Percentiles rank a stretch among this genome's conserved stretches.
Evolutionary conservation across 2,329 filamentous ascomycete genomes (phyloP).

Genomic region (Triangularia verruculosa): DNA sequence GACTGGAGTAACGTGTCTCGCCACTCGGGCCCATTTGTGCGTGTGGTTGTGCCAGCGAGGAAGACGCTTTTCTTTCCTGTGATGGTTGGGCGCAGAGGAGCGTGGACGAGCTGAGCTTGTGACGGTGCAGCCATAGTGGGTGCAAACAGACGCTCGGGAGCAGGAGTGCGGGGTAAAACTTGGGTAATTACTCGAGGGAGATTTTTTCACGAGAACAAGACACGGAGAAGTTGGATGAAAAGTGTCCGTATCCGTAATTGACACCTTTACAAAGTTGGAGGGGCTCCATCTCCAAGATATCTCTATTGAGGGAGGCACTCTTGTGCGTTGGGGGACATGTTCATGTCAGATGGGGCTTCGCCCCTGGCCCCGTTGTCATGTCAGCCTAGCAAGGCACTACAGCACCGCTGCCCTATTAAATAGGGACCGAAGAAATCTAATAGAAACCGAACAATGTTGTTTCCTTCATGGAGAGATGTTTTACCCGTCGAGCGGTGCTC

Average conservation of each 20-base stretch:
- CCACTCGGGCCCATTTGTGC: constrained; percentile 46
- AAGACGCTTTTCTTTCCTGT: constrained; percentile 44
- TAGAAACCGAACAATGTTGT: background rate
- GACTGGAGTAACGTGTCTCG: constrained; percentile 42
- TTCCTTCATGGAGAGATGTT: background rate
- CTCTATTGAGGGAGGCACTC: background rate
- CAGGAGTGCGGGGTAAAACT: background rate
- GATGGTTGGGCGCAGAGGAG: constrained; percentile 15
- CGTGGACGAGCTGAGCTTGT: constrained; percentile 19
- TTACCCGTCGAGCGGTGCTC: background rate
- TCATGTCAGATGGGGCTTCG: background rate
- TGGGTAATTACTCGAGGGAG: too few species aligned
- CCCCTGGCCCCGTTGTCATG: background rate
- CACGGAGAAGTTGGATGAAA: too few species aligned
- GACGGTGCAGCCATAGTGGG: background rate
- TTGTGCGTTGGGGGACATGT: background rate
- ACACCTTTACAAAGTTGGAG: too few species aligned
- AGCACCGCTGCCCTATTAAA: background rate
- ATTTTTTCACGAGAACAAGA: too few species aligned
- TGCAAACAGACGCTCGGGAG: background rate
- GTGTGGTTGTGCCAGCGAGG: constrained; percentile 56
- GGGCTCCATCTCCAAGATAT: background rate
- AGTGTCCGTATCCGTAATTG: too few species aligned
- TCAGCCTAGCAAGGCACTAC: background rate
- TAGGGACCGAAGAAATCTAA: too few species aligned